These are phyloP conservation scores for Hypoxylon rubiginosum DNA, from an alignment of 2,329 filamentous ascomycete species.

Conservation along the genomic window DNA sequence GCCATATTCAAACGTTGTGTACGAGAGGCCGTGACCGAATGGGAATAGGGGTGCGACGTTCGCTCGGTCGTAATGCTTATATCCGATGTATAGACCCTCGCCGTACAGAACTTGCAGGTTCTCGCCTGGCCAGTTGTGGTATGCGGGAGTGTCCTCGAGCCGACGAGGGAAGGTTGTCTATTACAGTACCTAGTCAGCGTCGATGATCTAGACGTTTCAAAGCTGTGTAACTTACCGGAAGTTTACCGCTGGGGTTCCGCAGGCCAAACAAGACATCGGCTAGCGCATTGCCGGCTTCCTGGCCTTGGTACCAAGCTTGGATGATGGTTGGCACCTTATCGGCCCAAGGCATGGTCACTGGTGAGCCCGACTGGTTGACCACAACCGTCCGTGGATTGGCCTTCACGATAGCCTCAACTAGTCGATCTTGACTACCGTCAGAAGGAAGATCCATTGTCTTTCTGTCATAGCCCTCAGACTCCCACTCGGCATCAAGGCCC, in stretches of 20 bases:
- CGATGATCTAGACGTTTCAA: constrained; percentile 15
- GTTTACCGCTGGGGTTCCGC: constrained; percentile 75
- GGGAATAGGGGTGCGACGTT: constrained; percentile 73
- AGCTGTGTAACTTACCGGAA: constrained; percentile 63
- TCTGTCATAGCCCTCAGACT: constrained; percentile 80
- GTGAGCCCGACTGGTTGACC: constrained; percentile 77
- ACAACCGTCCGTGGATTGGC: constrained; percentile 77
- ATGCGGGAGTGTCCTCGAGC: constrained; percentile 76
- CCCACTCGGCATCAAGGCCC: constrained; percentile 80
- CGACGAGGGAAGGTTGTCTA: constrained; percentile 74
- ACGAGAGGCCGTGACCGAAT: constrained; percentile 81
- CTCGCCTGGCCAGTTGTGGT: constrained; percentile 80
- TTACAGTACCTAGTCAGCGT: constrained; percentile 20
- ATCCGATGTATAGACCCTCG: constrained; percentile 80
- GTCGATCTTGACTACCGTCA: constrained; percentile 70
- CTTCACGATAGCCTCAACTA: constrained; percentile 72
- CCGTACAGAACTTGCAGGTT: constrained; percentile 77
- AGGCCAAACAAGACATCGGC: constrained; percentile 76
- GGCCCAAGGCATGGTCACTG: constrained; percentile 78
- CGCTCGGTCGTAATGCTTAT: constrained; percentile 77
- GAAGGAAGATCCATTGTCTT: constrained; percentile 71
- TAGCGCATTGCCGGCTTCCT: constrained; percentile 77
- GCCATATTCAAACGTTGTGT: constrained; percentile 77
- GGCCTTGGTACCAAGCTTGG: constrained; percentile 79
- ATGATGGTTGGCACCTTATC: constrained; percentile 74